Base-by-base conservation (phyloP, 148 eudicot species). In the Pouteria glomerata region DNA sequence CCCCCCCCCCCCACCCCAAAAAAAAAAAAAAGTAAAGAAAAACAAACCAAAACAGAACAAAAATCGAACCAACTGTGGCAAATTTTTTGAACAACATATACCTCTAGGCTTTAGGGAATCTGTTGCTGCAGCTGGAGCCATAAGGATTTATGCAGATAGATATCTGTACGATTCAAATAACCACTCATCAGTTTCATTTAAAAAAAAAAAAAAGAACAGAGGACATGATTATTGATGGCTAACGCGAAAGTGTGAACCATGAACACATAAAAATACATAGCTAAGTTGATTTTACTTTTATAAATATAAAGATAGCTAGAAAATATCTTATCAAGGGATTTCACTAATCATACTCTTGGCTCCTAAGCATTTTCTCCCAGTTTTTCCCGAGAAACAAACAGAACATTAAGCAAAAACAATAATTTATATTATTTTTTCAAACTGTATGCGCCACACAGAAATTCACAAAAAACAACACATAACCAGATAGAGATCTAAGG, bases 71-170 rank as follows among this genome's bases (percentile, higher is more conserved):
- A 53, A 31, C 3, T 14, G 0, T 23, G 26, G 12, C 30, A 26
- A 24, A 31, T 3, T 19, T 73, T 37, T 18, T 1, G 8, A 21
- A 12, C 35, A 45, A 0, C 21, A 30, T 72, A 41, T 77, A 88
- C 93, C 93, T 84, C 79, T 81, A 57, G 93, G 87, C 69, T 86
- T 83, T 14, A 86, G 78, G 8, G 82, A 82, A 57, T 80, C 86
- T 55, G 74, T 63, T 52, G 77, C 80, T 8, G 79, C 77, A 55
- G 82, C 76, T 27, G 90, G 84, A 81, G 93, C 83, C 93, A 88
- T 88, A 55, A 34, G 56, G 27, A 45, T 42, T 15, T 69, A 53
- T 14, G 6, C 61, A 56, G 33, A 44, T 10, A 19, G 45, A 59
- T 47, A 66, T 66, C 69, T 76, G 62, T 13, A 64, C 18, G 19